phyloP scores from a whole-genome alignment of 192 early-diverging fungal genomes.

The Coemansia sp. region DNA sequence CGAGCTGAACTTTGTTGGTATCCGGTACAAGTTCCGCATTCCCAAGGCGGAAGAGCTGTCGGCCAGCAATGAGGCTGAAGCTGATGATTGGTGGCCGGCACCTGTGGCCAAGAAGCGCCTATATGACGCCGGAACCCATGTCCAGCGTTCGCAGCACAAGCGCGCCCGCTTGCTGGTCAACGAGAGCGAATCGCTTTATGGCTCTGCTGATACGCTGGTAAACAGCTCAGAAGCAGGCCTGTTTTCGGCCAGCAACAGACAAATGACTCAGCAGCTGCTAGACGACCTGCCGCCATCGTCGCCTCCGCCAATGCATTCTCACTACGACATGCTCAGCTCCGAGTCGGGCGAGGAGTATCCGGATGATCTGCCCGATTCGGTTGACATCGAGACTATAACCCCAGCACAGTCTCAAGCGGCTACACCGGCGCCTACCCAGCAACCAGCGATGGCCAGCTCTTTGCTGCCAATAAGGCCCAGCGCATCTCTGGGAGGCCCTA shows the following conservation, averaged over 20 bases:
- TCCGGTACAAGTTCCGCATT: conserved; percentile 43
- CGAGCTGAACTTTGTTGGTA: conserved; percentile 54
- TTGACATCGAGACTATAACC: conserved; percentile 14
- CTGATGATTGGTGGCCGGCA: conserved; percentile 44
- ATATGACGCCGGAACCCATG: background rate
- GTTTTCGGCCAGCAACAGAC: conserved; percentile 5
- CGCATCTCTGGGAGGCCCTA: too few species aligned
- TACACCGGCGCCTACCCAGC: background rate
- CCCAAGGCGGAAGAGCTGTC: conserved; percentile 3
- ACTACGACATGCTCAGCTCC: conserved; percentile 9
- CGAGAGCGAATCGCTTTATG: conserved; percentile 13
- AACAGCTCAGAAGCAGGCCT: conserved; percentile 22
- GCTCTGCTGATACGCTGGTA: conserved; percentile 48
- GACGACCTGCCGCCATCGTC: conserved; percentile 47
- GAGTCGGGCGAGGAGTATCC: conserved; percentile 15
- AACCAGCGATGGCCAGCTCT: background rate
- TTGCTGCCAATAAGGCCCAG: background rate
- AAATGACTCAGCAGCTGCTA: conserved; percentile 22
- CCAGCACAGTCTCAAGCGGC: conserved; percentile 6
- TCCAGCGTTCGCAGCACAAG: conserved; percentile 9
- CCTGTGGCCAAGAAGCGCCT: conserved; percentile 28
- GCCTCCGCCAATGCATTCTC: conserved; percentile 29
- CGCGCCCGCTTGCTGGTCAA: conserved; percentile 18
- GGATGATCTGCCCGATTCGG: conserved; percentile 21
- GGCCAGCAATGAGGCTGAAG: background rate